Evolutionary conservation across 768 basidiomycete genomes (phyloP).

Genomic region (Termitomyces eurrhizus): DNA sequence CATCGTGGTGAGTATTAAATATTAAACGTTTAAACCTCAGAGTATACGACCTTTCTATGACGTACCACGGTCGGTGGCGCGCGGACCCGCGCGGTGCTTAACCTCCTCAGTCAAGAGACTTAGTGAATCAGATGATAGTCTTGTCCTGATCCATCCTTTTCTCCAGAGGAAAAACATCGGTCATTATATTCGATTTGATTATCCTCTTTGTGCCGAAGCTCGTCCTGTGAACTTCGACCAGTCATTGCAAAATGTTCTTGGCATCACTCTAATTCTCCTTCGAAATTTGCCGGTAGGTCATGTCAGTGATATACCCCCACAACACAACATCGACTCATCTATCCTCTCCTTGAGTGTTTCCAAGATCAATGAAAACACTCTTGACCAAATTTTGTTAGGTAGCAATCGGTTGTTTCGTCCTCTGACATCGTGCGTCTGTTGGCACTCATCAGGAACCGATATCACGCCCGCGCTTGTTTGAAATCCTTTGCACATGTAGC

Average conservation of each 20-base stretch:
- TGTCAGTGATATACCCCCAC: too few relatives aligned
- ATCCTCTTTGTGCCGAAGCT: neutral
- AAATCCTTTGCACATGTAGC: neutral
- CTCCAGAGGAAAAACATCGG: neutral
- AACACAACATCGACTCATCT: neutral
- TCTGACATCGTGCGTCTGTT: too few relatives aligned
- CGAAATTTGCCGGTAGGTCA: neutral
- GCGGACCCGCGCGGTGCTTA: neutral
- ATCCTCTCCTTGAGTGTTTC: neutral
- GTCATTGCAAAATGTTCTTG: neutral
- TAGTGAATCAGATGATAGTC: neutral
- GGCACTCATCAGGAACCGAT: neutral
- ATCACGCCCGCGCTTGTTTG: neutral
- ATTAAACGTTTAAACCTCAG: too few relatives aligned
- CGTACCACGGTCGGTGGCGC: neutral
- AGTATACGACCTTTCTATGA: too few relatives aligned
- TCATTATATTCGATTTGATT: neutral
- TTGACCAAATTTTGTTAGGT: neutral
- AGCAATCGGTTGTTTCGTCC: neutral
- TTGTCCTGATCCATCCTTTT: neutral
- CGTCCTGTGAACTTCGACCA: neutral
- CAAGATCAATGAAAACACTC: too few relatives aligned
- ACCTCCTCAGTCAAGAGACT: neutral
- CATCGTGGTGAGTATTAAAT: too few relatives aligned
- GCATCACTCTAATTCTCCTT: slow-evolving; percentile 3